Base-by-base conservation (phyloP, 176 grass and related monocot genomes). In the Miscanthus lutarioriparius region DNA sequence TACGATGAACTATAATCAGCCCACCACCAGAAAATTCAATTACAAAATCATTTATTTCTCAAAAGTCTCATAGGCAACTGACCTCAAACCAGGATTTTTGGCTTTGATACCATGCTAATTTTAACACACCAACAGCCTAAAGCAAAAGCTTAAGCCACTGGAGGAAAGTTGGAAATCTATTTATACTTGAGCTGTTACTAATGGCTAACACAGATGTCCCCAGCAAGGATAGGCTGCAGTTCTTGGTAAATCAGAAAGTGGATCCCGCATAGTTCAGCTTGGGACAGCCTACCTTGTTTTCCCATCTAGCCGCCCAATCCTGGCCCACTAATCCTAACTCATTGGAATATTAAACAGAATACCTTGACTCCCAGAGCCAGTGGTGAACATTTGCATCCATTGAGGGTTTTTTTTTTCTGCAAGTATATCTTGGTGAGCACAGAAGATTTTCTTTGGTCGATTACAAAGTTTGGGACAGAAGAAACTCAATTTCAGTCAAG, bases 31-130 rank as follows among this genome's bases (percentile, higher is more conserved):
- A 64, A 27, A 64, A 27, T 13, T 27, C 61, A 64, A 64, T 11
- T 64, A 81, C 17, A 54, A 43, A 54, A 38, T 35, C 49, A 49
- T 49, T 35, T 51, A 26, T 66, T 39, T 17, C 32, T 59, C 20
- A 68, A 49, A 69, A 20, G 2, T 19, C 14, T 54, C 32, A 39
- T 27, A 32, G 56, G 56, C 56, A 35, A 35, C 33, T 35, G 33
- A 83, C 51, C 26, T 63, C 11, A 62, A 83, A 22, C 38, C n/a
- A 63, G 53, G 68, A 73, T 26, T 62, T 82, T 26, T 59, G 27
- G 19, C 12, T 36, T 26, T 15, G 3, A 23, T 73, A 44, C 3
- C 27, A 73, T 73, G 53, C 43, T 81, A 26, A 26, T 9, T 39
- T 36, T 47, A 27, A 83, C 33, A 64, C 22, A 64, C 39, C 22